Conservation (phyloP, 331 rosid genomes). For the Malus hybrid region DNA sequence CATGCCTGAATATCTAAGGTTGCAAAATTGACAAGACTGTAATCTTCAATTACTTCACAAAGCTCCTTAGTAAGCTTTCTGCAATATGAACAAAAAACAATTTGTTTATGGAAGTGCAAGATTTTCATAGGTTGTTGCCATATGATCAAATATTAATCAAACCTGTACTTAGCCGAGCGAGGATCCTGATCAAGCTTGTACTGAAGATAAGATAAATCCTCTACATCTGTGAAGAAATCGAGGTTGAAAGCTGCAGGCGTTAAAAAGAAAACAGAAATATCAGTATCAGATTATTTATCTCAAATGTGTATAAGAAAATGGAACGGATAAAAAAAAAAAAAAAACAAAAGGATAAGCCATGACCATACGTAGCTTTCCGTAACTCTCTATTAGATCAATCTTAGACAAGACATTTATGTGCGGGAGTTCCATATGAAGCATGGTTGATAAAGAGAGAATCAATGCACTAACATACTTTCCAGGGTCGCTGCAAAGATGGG, state of each 20-base stretch:
- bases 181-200: conserved; percentile 74
- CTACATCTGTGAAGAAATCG: conserved; percentile 85
- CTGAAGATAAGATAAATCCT: conserved; percentile 82
- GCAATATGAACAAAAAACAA: conserved; percentile 21
- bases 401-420: conserved; percentile 84
- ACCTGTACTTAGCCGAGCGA: conserved; percentile 84
- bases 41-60: conserved; percentile 76
- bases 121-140: neutral
- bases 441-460: conserved; percentile 83
- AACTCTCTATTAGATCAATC: conserved; percentile 87
- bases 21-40: conserved; percentile 61
- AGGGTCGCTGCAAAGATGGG: conserved; percentile 96
- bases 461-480: conserved; percentile 86
- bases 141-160: neutral
- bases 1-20: conserved; percentile 90
- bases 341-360: no score
- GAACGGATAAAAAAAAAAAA: neutral
- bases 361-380: conserved; percentile 66
- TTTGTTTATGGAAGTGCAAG: neutral
- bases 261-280: conserved; percentile 4
- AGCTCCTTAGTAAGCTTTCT: conserved; percentile 94
- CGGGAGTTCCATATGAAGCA: conserved; percentile 92
- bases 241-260: conserved; percentile 72
- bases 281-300: neutral
- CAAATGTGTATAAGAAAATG: neutral